Evolutionary conservation across 495 filamentous ascomycete species (phyloP).

Genomic region (Pseudevernia furfuracea): DNA sequence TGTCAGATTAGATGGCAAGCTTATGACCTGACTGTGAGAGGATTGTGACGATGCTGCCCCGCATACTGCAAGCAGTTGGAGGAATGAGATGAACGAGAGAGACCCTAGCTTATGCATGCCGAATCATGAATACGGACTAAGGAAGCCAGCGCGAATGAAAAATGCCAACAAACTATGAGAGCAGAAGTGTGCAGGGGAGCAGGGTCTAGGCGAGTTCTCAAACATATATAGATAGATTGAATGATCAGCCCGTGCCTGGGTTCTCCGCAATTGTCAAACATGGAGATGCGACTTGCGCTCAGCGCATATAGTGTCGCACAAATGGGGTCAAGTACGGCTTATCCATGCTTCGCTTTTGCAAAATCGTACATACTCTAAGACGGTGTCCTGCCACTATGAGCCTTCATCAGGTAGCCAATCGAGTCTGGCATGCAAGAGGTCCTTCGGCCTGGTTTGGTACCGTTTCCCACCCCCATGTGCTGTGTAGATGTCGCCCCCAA

Average conservation of each 20-base stretch:
- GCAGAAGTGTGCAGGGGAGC: background rate
- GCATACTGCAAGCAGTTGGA: background rate
- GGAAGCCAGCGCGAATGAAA: background rate
- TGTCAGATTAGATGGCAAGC: background rate
- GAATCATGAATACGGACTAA: background rate
- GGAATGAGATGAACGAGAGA: background rate
- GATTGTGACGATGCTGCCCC: background rate
- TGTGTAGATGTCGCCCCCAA: background rate
- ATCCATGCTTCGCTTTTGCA: slow-evolving; percentile 1
- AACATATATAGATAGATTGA: background rate
- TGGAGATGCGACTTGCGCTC: slow-evolving; percentile 15
- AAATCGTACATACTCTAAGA: background rate
- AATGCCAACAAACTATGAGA: background rate
- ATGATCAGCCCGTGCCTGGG: background rate
- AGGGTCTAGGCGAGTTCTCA: too few relatives aligned
- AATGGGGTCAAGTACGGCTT: background rate
- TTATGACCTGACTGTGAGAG: background rate
- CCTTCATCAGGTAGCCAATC: background rate
- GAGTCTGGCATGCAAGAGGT: background rate
- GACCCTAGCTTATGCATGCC: background rate
- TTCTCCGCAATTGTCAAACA: background rate
- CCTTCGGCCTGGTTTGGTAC: background rate
- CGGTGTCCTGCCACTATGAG: background rate
- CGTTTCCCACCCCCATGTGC: background rate
- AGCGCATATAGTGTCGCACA: slow-evolving; percentile 1